Evolutionary conservation across 306 rosid species (phyloP).

Genomic region (Gastrolobium bilobum): DNA sequence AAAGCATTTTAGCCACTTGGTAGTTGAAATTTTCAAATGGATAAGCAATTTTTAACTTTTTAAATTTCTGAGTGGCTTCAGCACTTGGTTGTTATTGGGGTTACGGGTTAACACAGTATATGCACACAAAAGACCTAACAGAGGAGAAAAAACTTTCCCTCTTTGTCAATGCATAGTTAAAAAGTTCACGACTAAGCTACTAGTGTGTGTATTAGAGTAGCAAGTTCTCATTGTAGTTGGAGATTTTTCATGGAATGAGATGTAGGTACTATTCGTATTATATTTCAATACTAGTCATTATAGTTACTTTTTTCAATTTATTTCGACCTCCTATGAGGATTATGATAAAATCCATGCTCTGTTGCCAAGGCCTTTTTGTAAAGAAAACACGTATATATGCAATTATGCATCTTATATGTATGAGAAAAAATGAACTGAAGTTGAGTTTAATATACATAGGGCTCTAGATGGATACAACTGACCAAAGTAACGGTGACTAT

Average conservation of each 20-base stretch:
- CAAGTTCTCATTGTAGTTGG: constrained; percentile 14
- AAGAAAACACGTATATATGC: neutral
- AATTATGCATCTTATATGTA: constrained; percentile 25
- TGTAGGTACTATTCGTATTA: neutral
- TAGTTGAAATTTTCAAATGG: constrained; percentile 6
- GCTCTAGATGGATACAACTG: constrained; percentile 55
- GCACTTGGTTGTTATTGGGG: constrained; percentile 25
- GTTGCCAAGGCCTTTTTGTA: neutral
- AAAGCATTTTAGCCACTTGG: constrained; percentile 32
- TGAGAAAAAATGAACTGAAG: constrained; percentile 38
- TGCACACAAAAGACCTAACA: neutral
- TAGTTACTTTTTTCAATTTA: constrained; percentile 20
- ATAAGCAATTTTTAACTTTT: neutral
- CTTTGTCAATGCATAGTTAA: constrained; percentile 7
- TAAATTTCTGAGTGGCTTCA: constrained; percentile 1
- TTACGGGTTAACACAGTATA: neutral
- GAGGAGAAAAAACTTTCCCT: neutral
- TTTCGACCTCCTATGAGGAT: neutral
- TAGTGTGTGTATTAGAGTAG: neutral
- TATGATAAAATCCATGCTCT: constrained; percentile 32
- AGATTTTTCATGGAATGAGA: constrained; percentile 30
- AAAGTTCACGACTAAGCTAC: constrained; percentile 14
- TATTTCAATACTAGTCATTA: neutral
- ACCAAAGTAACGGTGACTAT: constrained; percentile 45
- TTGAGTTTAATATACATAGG: constrained; percentile 50